Base-by-base conservation (phyloP, 1,284 basidiomycete species). In the Cystobasidiaceae sp. region DNA sequence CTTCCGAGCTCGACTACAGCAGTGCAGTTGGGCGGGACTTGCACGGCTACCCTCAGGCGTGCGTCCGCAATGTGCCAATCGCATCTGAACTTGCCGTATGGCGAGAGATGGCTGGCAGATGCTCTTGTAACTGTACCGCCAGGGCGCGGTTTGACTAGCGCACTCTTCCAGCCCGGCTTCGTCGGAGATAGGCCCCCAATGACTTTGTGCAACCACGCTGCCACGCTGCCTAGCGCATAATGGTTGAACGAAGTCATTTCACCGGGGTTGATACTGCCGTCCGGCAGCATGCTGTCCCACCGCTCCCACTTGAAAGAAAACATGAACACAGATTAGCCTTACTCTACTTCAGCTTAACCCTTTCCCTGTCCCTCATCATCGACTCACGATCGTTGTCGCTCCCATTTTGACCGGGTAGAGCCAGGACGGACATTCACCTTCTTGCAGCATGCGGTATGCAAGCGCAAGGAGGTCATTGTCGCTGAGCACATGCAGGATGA, bases 211-310 rank as follows among this genome's bases (percentile, higher is more conserved):
- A 77, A 60, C 66, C 76, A 77, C 2, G 58, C 34, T 0, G 74
- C 75, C 17, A 76, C 75, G 4, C 73, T 54, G 2, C 76, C 76
- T 8, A 77, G 68, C 2, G 76, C 75, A 65, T 76, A 77, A 50
- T 77, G 76, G 64, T 77, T 77, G 69, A 77, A 76, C 0, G 69
- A 71, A 0, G 76, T 77, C 76, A 77, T 77, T 49, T 76, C 70
- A n/a, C 75, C 74, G 9, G 74, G 74, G 43, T 75, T 75, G 63
- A 75, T 74, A 0, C 48, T 55, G 2, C 74, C 74, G 55, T 74
- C 70, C 4, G 71, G 69, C 11, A 73, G 51, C 73, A 75, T 73
- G 34, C 62, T 67, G 64, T 75, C 72, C 74, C 74, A 75, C 33
- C 75, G 62, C 66, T 75, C 75, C 75, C 74, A 76, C 67, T 70